Percentiles rank a stretch among this genome's conserved stretches.
phyloP scores from a whole-genome alignment of 164 flowering plant species.

The Vitis riparia region DNA sequence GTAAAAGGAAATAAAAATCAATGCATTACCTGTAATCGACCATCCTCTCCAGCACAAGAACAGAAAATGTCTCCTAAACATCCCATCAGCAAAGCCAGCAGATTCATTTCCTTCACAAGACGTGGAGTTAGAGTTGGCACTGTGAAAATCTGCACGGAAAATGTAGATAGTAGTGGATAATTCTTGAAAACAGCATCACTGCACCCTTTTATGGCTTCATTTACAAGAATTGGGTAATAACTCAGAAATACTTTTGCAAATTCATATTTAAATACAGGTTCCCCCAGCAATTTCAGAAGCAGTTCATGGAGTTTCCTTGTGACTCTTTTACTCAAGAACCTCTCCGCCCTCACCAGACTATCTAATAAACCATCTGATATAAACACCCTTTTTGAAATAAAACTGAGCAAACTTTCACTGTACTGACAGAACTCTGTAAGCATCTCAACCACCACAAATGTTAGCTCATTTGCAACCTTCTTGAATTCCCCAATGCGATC shows the following conservation, averaged over 20 bases:
- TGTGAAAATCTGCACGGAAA: slow-evolving; percentile 91
- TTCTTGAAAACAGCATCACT: slow-evolving; percentile 38
- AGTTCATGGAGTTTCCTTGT: slow-evolving; percentile 73
- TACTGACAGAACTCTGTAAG: slow-evolving; percentile 79
- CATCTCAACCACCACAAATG: slow-evolving; percentile 67
- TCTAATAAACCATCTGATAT: slow-evolving; percentile 60
- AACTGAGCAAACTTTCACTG: slow-evolving; percentile 93
- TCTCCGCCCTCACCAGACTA: slow-evolving; percentile 76
- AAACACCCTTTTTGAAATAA: slow-evolving; percentile 59
- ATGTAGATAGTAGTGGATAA: slow-evolving; percentile 61
- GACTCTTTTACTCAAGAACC: slow-evolving; percentile 42
- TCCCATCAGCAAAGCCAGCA: slow-evolving; percentile 62
- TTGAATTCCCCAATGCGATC: slow-evolving; percentile 20
- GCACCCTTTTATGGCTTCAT: slow-evolving; percentile 52
- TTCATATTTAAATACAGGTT: slow-evolving; percentile 84
- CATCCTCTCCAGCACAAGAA: slow-evolving; percentile 74
- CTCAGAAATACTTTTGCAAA: slow-evolving; percentile 74
- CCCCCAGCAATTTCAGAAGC: slow-evolving; percentile 85
- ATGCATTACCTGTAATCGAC: slow-evolving; percentile 61
- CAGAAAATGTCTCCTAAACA: slow-evolving; percentile 68
- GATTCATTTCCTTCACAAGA: slow-evolving; percentile 81
- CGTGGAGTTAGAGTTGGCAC: slow-evolving; percentile 86
- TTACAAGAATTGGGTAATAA: slow-evolving; percentile 69
- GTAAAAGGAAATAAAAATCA: background rate
- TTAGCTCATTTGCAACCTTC: slow-evolving; percentile 50